Conservation (phyloP, 768 basidiomycete genomes). For the Lactifluus rugatus region DNA sequence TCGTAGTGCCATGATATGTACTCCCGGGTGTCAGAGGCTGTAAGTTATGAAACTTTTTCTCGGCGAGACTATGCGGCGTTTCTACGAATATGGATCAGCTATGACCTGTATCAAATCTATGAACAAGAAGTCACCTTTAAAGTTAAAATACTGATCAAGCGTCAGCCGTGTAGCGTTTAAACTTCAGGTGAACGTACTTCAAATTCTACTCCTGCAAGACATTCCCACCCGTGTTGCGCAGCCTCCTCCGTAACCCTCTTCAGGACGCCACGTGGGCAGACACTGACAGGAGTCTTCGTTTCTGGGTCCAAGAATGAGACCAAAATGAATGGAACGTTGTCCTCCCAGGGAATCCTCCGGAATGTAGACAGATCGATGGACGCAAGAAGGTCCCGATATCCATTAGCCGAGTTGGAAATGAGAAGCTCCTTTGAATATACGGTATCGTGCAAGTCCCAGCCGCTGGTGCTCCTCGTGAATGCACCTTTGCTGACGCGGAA, state of each 20-base stretch:
- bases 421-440: slow-evolving; percentile 79
- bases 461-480: slow-evolving; percentile 33
- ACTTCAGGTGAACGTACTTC: slow-evolving; percentile 45
- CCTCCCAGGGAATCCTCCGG: slow-evolving; percentile 87
- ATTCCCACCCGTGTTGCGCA: slow-evolving; percentile 41
- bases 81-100: slow-evolving; percentile 36
- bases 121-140: slow-evolving; percentile 49
- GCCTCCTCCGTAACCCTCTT: slow-evolving; percentile 46
- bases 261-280: slow-evolving; percentile 82
- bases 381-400: slow-evolving; percentile 84
- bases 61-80: slow-evolving; percentile 61
- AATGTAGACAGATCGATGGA: slow-evolving; percentile 79
- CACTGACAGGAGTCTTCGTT: slow-evolving; percentile 62
- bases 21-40: slow-evolving; percentile 87
- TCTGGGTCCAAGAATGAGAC: slow-evolving; percentile 86
- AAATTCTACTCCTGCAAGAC: slow-evolving; percentile 86
- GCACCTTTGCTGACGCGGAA: background rate
- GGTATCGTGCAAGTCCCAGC: slow-evolving; percentile 88
- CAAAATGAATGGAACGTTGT: slow-evolving; percentile 87
- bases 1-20: slow-evolving; percentile 32
- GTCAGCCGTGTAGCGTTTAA: background rate
- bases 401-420: slow-evolving; percentile 87
- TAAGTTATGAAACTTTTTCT: slow-evolving; percentile 70
- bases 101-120: background rate
- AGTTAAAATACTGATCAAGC: slow-evolving; percentile 67